Evolutionary conservation across 768 basidiomycete species (phyloP).

Genomic region (Goffeauzyma gilvescens): DNA sequence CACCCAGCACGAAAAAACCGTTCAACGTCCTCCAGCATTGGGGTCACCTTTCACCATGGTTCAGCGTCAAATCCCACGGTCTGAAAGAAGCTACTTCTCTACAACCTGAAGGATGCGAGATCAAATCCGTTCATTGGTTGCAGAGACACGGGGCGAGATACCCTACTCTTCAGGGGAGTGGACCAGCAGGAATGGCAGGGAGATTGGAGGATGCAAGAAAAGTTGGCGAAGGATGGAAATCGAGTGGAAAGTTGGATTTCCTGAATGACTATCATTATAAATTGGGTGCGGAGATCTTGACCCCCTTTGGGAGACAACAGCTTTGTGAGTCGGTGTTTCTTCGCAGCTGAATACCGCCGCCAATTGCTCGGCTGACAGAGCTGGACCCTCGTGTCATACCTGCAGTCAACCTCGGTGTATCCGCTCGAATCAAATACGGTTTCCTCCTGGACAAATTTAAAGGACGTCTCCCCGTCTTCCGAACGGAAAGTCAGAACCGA

Average conservation of each 20-base stretch:
- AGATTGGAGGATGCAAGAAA: slow-evolving; percentile 13
- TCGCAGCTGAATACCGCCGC: too few species aligned
- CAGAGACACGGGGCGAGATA: slow-evolving; percentile 30
- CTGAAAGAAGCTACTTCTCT: slow-evolving; percentile 20
- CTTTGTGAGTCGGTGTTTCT: slow-evolving; percentile 36
- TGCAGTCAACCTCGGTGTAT: slow-evolving; percentile 45
- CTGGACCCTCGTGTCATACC: neutral
- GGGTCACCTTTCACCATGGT: slow-evolving; percentile 30
- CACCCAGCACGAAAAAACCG: slow-evolving; percentile 2
- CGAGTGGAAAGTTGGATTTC: slow-evolving; percentile 48
- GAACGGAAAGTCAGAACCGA: slow-evolving; percentile 63
- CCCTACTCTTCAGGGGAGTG: too few species aligned
- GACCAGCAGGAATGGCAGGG: slow-evolving; percentile 14
- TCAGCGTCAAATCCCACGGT: slow-evolving; percentile 25
- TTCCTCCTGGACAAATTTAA: slow-evolving; percentile 55
- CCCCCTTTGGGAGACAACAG: slow-evolving; percentile 78
- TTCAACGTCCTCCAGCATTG: slow-evolving; percentile 29
- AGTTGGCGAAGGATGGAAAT: slow-evolving; percentile 33
- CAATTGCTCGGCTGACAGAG: neutral
- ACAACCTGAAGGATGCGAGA: slow-evolving; percentile 20
- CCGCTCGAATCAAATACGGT: slow-evolving; percentile 53
- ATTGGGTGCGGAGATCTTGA: slow-evolving; percentile 65
- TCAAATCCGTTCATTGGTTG: slow-evolving; percentile 27
- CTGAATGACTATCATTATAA: slow-evolving; percentile 74
- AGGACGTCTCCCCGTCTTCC: slow-evolving; percentile 51